Conservation (phyloP, 441 rosid genomes). For the Adansonia madagascariensis region DNA sequence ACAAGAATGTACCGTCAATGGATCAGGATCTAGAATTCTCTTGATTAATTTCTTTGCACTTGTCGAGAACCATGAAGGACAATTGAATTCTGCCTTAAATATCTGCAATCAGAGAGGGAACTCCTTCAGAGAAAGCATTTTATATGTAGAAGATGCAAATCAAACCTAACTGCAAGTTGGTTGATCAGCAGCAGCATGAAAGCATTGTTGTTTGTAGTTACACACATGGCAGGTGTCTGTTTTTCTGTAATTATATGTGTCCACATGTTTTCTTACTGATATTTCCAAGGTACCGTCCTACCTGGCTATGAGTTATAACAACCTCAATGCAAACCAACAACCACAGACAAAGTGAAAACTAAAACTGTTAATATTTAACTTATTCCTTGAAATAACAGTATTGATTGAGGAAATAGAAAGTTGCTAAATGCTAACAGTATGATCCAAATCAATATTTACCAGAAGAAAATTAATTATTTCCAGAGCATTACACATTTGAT, state of each 20-base stretch:
- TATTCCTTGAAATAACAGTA: no score
- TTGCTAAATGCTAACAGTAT: no score
- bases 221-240: background rate
- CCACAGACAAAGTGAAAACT: background rate
- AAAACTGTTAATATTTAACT: no score
- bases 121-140: conserved; percentile 7
- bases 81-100: conserved; percentile 85
- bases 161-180: background rate
- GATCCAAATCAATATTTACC: no score
- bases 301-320: background rate
- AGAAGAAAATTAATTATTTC: no score
- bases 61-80: conserved; percentile 98
- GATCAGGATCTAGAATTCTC: conserved; percentile 91
- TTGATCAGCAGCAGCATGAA: background rate
- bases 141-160: conserved; percentile 4
- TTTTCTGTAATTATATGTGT: background rate
- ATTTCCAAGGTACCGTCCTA: background rate
- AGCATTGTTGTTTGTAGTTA: background rate
- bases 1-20: conserved; percentile 60
- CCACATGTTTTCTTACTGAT: background rate
- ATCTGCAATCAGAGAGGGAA: conserved; percentile 51
- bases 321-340: background rate
- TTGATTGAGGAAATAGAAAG: no score
- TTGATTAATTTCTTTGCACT: conserved; percentile 87
- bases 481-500: background rate